Percentiles rank a stretch among this genome's conserved stretches.
Conservation (phyloP, 1,284 basidiomycete species). For the Entoloma clypeatum region DNA sequence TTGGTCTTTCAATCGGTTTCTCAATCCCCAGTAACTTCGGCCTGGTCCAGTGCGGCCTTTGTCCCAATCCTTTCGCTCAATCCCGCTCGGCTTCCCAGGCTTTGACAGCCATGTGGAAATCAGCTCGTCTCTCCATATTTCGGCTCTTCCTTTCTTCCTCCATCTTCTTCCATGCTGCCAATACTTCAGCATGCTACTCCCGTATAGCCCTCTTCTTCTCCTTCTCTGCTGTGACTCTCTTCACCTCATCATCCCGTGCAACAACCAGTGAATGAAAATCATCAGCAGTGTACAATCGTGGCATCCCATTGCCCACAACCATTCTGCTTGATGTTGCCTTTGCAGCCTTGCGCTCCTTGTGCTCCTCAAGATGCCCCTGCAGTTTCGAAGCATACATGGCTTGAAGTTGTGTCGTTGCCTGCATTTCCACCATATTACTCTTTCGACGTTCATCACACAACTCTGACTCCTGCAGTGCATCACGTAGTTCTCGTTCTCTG, state of each 20-base stretch:
- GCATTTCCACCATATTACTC: too few species aligned
- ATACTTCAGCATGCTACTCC: slow-evolving; percentile 6
- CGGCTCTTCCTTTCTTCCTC: slow-evolving; percentile 10
- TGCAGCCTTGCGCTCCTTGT: slow-evolving; percentile 19
- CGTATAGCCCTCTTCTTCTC: slow-evolving; percentile 5
- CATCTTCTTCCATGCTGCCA: slow-evolving; percentile 8
- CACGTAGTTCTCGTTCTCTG: slow-evolving; percentile 2
- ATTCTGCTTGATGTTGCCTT: slow-evolving; percentile 7
- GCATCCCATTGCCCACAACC: slow-evolving; percentile 19
- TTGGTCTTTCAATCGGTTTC: too few species aligned
- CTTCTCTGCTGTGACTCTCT: slow-evolving; percentile 9
- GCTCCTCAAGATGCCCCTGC: slow-evolving; percentile 15
- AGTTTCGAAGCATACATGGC: too few species aligned
- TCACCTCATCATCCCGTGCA: slow-evolving; percentile 12
- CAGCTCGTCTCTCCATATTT: slow-evolving; percentile 5
- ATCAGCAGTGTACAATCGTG: slow-evolving; percentile 15
- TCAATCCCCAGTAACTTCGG: slow-evolving; percentile 6
- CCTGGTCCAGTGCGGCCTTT: slow-evolving; percentile 6
- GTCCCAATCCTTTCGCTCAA: slow-evolving; percentile 10
- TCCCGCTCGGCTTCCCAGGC: slow-evolving; percentile 12
- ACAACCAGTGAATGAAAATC: slow-evolving; percentile 13
- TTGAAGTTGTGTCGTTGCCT: too few species aligned
- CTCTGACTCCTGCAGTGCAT: slow-evolving; percentile 7
- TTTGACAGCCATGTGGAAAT: slow-evolving; percentile 5
- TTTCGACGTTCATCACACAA: slow-evolving; percentile 11